phyloP scores from a whole-genome alignment of 225 moss, liverwort and hornwort genomes.

The Thuidium tamariscinum region DNA sequence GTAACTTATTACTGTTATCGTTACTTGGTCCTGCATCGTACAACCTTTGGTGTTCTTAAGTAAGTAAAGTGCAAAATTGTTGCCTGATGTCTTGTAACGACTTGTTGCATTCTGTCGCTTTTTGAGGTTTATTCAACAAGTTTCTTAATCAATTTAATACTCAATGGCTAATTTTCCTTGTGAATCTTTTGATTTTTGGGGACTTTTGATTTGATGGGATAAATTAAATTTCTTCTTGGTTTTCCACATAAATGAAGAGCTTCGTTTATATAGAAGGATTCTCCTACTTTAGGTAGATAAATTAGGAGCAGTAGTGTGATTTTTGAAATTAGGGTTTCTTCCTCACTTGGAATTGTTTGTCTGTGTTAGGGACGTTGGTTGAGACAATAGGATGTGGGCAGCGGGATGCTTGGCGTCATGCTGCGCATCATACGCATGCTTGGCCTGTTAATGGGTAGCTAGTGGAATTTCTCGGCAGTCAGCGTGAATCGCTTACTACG shows the following conservation, averaged over 20 bases:
- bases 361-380: not conserved
- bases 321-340: slow-evolving; percentile 17
- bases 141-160: not conserved
- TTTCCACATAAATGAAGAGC: too few relatives aligned
- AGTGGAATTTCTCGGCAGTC: slow-evolving; percentile 88
- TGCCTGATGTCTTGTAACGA: too few relatives aligned
- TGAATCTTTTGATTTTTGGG: not conserved
- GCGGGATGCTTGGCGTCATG: slow-evolving; percentile 80
- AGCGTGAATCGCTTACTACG: slow-evolving; percentile 94
- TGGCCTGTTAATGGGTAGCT: slow-evolving; percentile 87
- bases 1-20: not conserved
- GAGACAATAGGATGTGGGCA: slow-evolving; percentile 66
- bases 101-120: not conserved
- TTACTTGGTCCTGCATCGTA: too few relatives aligned
- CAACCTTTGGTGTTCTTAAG: not conserved
- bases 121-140: too few relatives aligned
- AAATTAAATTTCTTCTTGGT: not conserved
- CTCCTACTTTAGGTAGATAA: too few relatives aligned
- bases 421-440: slow-evolving; percentile 97
- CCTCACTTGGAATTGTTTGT: not conserved
- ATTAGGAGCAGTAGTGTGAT: not conserved
- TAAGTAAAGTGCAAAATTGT: not conserved
- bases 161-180: not conserved
- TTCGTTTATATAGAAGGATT: not conserved
- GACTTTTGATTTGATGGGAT: not conserved